phyloP scores from a whole-genome alignment of 208 protist species.

The Trypanosoma boissoni region DNA sequence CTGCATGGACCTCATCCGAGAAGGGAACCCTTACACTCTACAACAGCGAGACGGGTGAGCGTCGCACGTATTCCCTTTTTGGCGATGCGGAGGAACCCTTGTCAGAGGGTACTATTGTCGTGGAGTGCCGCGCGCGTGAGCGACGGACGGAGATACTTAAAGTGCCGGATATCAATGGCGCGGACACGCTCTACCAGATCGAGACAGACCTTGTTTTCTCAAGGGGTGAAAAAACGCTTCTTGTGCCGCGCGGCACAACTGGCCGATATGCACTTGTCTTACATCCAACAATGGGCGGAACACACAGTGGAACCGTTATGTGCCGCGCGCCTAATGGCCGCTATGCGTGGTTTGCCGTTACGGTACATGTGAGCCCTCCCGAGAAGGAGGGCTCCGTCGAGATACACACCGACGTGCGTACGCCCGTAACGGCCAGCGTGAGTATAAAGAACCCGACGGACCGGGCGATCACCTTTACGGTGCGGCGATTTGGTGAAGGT shows the following conservation, averaged over 20 bases:
- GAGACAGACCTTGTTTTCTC: constrained; percentile 89
- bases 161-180: constrained; percentile 70
- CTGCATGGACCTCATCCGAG: constrained; percentile 66
- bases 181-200: constrained; percentile 69
- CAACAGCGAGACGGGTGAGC: constrained; percentile 85
- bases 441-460: constrained; percentile 80
- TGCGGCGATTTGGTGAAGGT: constrained; percentile 67
- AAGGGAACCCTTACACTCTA: constrained; percentile 73
- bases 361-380: constrained; percentile 75
- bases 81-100: constrained; percentile 87
- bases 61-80: constrained; percentile 79
- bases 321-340: constrained; percentile 75
- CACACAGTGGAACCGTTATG: constrained; percentile 76
- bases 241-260: constrained; percentile 45
- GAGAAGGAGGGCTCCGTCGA: constrained; percentile 83
- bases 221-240: constrained; percentile 52
- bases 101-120: constrained; percentile 73
- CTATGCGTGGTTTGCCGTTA: constrained; percentile 91
- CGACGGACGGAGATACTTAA: constrained; percentile 43
- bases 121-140: constrained; percentile 85
- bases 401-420: constrained; percentile 78
- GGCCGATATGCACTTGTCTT: constrained; percentile 78
- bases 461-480: constrained; percentile 69
- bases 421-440: constrained; percentile 84
- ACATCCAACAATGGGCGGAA: constrained; percentile 77